These are phyloP conservation scores for Gamsiella multidivaricata DNA, from an alignment of 192 early-diverging fungal species.

Conservation along the genomic window DNA sequence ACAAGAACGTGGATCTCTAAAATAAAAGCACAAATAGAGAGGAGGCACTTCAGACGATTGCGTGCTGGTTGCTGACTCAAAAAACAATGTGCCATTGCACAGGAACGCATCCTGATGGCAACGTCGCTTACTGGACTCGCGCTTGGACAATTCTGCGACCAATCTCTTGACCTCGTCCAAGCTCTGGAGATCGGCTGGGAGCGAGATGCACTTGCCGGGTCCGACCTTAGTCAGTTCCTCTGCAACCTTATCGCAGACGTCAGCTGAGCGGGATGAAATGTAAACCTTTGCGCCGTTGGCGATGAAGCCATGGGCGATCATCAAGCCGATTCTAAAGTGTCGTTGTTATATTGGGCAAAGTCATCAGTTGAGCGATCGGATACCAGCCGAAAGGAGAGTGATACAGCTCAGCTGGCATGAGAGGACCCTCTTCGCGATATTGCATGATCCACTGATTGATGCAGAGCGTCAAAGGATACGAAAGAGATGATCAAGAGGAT, in stretches of 20 bases:
- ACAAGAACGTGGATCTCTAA: conserved; percentile 85
- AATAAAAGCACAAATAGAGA: too few species aligned
- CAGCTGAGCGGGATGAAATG: conserved; percentile 83
- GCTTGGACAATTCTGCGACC: conserved; percentile 63
- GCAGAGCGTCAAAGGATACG: too few species aligned
- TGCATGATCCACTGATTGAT: too few species aligned
- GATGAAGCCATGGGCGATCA: conserved; percentile 77
- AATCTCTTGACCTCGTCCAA: conserved; percentile 68
- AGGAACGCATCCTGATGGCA: too few species aligned
- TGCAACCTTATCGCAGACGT: conserved; percentile 70
- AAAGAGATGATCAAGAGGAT: too few species aligned
- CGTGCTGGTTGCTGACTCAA: too few species aligned
- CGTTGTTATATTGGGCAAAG: too few species aligned
- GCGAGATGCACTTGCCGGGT: conserved; percentile 76
- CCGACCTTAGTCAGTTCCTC: conserved; percentile 73
- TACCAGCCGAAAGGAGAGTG: too few species aligned
- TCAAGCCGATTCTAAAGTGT: conserved; percentile 64
- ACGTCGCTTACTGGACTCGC: conserved; percentile 66
- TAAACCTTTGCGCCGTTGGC: conserved; percentile 92
- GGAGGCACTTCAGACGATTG: too few species aligned
- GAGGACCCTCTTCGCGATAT: too few species aligned
- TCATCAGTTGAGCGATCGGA: too few species aligned
- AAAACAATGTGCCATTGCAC: too few species aligned
- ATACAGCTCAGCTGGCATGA: background rate
- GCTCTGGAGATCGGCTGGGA: conserved; percentile 80